Evolutionary conservation across 2,329 filamentous ascomycete genomes (phyloP).

Genomic region (Alternaria conjuncta): DNA sequence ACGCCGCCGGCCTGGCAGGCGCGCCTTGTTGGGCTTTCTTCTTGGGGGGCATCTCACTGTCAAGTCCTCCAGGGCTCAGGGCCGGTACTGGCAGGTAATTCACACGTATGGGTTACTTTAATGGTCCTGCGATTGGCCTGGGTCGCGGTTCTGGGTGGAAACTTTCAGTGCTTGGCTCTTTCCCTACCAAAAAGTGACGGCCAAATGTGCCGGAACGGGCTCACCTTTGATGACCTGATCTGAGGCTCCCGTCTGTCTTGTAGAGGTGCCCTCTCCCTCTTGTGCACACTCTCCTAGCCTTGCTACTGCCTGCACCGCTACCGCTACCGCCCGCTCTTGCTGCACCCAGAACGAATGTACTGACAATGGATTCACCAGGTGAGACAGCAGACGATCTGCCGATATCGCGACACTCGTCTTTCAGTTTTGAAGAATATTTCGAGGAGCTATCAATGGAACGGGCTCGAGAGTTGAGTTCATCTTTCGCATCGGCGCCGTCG

Average conservation of each 20-base stretch:
- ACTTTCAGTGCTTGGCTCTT: conserved; percentile 1
- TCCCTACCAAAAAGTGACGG: conserved; percentile 2
- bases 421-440: background rate
- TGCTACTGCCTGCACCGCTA: background rate
- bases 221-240: background rate
- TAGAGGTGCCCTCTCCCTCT: background rate
- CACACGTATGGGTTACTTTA: background rate
- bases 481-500: background rate
- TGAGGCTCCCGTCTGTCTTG: background rate
- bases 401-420: background rate
- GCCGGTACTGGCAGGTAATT: background rate
- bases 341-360: background rate
- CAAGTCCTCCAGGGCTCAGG: background rate
- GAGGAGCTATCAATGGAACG: background rate
- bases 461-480: background rate
- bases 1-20: background rate
- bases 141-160: background rate
- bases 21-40: conserved; percentile 29
- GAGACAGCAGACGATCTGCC: background rate
- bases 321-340: background rate
- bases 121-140: background rate
- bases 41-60: conserved; percentile 38
- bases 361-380: background rate
- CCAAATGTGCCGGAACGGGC: background rate
- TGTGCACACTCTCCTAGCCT: background rate